phyloP scores from a whole-genome alignment of 495 filamentous ascomycete species.

The Elasticomyces elasticus region DNA sequence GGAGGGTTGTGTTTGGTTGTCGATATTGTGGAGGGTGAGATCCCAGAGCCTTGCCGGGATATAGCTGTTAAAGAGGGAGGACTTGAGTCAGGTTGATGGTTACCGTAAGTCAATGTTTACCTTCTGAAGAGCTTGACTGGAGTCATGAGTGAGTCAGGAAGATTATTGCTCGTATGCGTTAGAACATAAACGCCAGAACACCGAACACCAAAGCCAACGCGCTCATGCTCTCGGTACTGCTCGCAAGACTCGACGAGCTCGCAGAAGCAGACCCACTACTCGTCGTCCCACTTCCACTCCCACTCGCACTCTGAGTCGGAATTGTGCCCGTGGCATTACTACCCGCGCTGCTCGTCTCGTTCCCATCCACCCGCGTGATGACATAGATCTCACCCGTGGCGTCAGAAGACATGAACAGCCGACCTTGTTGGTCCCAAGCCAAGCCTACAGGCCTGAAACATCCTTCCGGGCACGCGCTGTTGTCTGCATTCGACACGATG shows the following conservation, averaged over 20 bases:
- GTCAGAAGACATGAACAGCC: slow-evolving; percentile 42
- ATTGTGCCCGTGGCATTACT: slow-evolving; percentile 16
- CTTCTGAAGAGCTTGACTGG: too few species aligned
- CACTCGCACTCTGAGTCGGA: not conserved
- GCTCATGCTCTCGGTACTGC: not conserved
- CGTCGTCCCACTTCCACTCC: not conserved
- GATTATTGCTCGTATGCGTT: not conserved
- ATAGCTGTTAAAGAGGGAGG: too few species aligned
- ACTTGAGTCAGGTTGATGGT: too few species aligned
- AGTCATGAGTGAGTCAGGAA: too few species aligned
- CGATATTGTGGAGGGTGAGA: too few species aligned
- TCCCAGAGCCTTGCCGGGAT: too few species aligned
- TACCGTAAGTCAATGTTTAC: too few species aligned
- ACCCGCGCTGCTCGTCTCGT: slow-evolving; percentile 5
- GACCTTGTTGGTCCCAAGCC: slow-evolving; percentile 38
- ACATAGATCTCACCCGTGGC: slow-evolving; percentile 41
- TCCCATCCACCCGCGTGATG: slow-evolving; percentile 33
- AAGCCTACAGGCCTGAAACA: slow-evolving; percentile 46
- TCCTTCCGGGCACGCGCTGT: slow-evolving; percentile 27
- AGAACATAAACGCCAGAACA: slow-evolving; percentile 1
- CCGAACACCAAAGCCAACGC: slow-evolving; percentile 6
- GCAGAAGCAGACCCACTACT: not conserved
- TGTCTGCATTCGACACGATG: slow-evolving; percentile 39
- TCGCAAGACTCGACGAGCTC: not conserved
- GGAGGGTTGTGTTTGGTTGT: too few species aligned